These are phyloP conservation scores for Helichrysum umbraculigerum DNA, from an alignment of 129 eudicot species.

Conservation along the genomic window DNA sequence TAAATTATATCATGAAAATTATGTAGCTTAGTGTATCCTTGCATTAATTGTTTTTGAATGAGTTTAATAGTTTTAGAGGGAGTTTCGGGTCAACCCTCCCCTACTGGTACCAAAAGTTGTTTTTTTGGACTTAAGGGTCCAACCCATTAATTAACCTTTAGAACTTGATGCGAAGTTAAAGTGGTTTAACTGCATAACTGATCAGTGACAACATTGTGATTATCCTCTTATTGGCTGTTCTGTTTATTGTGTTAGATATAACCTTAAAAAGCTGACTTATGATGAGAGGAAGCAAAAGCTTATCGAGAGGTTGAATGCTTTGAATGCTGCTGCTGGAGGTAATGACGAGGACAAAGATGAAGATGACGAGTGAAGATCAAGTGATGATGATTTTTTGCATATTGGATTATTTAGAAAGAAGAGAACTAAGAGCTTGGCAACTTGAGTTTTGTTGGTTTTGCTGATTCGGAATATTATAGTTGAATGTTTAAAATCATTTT, in stretches of 20 bases:
- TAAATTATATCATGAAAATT: too few species aligned
- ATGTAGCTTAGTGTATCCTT: neutral
- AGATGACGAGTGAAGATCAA: constrained; percentile 34
- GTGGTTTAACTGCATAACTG: neutral
- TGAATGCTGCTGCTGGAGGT: constrained; percentile 46
- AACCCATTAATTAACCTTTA: neutral
- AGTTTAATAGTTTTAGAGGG: neutral
- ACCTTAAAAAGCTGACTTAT: constrained; percentile 48
- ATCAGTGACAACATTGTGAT: neutral
- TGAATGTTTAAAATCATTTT: constrained; percentile 3
- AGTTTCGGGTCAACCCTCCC: neutral
- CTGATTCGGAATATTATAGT: neutral
- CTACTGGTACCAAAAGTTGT: neutral
- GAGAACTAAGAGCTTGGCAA: neutral
- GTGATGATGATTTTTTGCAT: neutral
- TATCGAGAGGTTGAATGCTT: constrained; percentile 50
- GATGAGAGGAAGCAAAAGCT: constrained; percentile 52
- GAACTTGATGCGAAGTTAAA: neutral
- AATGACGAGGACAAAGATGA: constrained; percentile 38
- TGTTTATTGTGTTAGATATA: constrained; percentile 30
- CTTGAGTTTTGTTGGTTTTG: constrained; percentile 7
- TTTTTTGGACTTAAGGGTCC: neutral
- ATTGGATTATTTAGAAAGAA: constrained; percentile 9
- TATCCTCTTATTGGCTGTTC: neutral
- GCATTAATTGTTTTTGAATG: neutral